These are phyloP conservation scores for Asterochloris sp. DNA, from an alignment of 139 green algal genomes.

Conservation along the genomic window DNA sequence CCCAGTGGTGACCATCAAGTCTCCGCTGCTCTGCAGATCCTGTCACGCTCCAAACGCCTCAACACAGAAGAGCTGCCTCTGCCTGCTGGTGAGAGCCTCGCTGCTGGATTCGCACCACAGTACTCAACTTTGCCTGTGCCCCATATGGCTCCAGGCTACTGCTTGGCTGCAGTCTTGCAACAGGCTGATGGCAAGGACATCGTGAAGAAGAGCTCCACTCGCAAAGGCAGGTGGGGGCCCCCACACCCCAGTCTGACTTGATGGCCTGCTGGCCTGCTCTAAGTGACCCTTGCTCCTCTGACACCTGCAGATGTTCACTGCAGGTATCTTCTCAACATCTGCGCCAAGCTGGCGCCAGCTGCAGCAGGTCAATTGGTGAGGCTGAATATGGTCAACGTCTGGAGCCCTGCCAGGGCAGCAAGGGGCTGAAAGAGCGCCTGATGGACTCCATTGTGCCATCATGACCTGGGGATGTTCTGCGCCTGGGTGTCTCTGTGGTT, in stretches of 20 bases:
- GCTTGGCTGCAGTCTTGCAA: constrained; percentile 51
- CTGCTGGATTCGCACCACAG: background rate
- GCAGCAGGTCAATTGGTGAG: constrained; percentile 21
- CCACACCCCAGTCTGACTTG: background rate
- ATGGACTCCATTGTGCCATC: too few species aligned
- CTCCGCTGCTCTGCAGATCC: background rate
- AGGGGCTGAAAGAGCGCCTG: too few species aligned
- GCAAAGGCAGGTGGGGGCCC: constrained; percentile 59
- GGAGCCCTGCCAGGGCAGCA: too few species aligned
- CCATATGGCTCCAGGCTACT: background rate
- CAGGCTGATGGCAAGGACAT: constrained; percentile 80
- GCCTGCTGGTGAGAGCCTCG: background rate
- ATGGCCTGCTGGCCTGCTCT: background rate
- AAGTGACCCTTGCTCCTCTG: background rate
- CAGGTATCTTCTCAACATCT: constrained; percentile 28
- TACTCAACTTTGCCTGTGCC: too few species aligned
- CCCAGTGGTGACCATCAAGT: background rate
- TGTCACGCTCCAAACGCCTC: constrained; percentile 3
- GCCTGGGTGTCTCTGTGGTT: too few species aligned
- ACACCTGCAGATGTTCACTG: background rate
- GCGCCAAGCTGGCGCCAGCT: constrained; percentile 10
- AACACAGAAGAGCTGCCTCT: background rate
- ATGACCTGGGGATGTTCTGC: too few species aligned
- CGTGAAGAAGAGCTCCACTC: constrained; percentile 64
- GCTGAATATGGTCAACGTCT: too few species aligned